These are phyloP conservation scores for Termitomyces sp. DNA, from an alignment of 768 basidiomycete species.

Conservation along the genomic window DNA sequence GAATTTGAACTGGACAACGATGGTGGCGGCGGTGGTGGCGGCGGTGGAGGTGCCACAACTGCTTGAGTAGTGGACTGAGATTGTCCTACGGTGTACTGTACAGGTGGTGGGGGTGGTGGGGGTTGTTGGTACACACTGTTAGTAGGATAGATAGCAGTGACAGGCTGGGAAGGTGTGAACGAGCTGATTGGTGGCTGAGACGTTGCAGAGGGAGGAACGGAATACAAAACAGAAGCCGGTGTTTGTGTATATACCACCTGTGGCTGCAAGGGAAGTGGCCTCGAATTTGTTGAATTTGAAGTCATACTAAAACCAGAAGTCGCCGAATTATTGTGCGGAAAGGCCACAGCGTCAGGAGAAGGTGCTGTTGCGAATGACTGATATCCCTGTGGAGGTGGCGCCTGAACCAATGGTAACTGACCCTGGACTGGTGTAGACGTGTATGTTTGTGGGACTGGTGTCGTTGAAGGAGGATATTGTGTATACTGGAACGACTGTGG, in stretches of 20 bases:
- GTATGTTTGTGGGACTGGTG: slow-evolving; percentile 38
- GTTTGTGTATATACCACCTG: slow-evolving; percentile 35
- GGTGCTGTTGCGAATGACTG: slow-evolving; percentile 28
- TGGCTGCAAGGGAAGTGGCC: slow-evolving; percentile 44
- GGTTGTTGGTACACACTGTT: slow-evolving; percentile 26
- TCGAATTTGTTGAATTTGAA: slow-evolving; percentile 20
- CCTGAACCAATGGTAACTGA: slow-evolving; percentile 25
- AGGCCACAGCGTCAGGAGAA: slow-evolving; percentile 29
- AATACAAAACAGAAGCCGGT: slow-evolving; percentile 25
- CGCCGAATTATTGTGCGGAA: slow-evolving; percentile 27
- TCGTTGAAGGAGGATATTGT: slow-evolving; percentile 32
- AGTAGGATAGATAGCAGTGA: slow-evolving; percentile 19
- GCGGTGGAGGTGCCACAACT: slow-evolving; percentile 26
- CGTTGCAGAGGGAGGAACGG: slow-evolving; percentile 23
- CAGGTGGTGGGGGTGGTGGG: slow-evolving; percentile 31
- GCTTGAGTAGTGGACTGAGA: slow-evolving; percentile 12
- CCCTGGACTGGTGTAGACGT: slow-evolving; percentile 17
- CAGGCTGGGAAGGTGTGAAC: slow-evolving; percentile 25
- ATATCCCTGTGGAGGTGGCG: slow-evolving; percentile 30
- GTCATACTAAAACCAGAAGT: slow-evolving; percentile 23
- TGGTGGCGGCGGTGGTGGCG: slow-evolving; percentile 26
- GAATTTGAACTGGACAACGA: slow-evolving; percentile 26
- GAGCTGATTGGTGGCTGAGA: slow-evolving; percentile 20
- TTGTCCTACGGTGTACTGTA: slow-evolving; percentile 18
- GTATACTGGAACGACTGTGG: slow-evolving; percentile 29